Base-by-base conservation (phyloP, 805 yeast species). In the Yamadazyma phyllophila region DNA sequence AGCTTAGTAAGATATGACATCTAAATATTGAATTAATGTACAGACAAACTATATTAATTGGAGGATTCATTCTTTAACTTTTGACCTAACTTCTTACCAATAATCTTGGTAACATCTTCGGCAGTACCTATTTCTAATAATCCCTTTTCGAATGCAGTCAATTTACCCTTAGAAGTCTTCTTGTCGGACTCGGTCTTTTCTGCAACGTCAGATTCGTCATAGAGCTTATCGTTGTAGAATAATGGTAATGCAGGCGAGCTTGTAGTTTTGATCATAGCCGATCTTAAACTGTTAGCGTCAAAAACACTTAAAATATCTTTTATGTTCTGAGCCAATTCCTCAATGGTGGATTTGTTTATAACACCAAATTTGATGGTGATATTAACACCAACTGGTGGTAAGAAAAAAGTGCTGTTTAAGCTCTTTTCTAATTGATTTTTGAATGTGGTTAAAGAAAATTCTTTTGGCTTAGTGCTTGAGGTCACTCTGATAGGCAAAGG, bases 211-310 rank as follows among this genome's bases (percentile, higher is more conserved):
- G 66, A 69, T 17, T 78, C 82, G 31, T 61, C 56, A 59, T 65
- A 76, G 42, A 83, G 60, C 52, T 73, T 74, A 26, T 85, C 83
- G 38, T 85, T 73, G 59, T 83, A 80, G 66, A 73, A 94, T 48
- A 94, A 72, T 37, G 99, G 98, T 56, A 94, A 71, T 7, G 91
- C 79, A 15, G 97, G 96, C 15, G 96, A 88, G 35, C 67, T 64
- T 46, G 73, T 69, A 10, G 92, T 75, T 69, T 89, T 89, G 50
- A 87, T 62, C 58, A 77, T 80, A 29, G 84, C 69, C 32, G 78
- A 78, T 66, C 81, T 85, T 60, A 80, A 75, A 34, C 65, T 65
- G 31, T 67, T 67, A 17, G 59, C 56, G 15, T 68, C 58, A 51
- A 89, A 75, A 43, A 71, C 65, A 20, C 68, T 62, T 31, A 80